phyloP scores from a whole-genome alignment of 2,329 filamentous ascomycete species.

The Epichloe typhina region DNA sequence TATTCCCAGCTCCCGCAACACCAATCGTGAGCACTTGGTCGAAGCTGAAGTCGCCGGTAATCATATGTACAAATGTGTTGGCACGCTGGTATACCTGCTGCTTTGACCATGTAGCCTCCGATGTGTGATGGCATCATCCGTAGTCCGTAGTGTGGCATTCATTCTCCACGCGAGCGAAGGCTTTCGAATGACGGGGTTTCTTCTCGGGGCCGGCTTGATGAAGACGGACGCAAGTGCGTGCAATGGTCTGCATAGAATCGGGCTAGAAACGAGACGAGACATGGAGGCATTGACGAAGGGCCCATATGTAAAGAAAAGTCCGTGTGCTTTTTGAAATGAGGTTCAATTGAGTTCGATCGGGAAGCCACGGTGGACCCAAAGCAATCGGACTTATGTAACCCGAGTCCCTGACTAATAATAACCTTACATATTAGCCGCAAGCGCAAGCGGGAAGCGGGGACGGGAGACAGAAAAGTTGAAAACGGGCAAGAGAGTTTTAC shows the following conservation, averaged over 20 bases:
- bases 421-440: background rate
- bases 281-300: background rate
- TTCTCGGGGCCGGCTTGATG: background rate
- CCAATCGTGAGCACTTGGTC: background rate
- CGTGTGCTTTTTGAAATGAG: background rate
- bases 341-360: slow-evolving; percentile 2
- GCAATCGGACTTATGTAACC: background rate
- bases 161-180: background rate
- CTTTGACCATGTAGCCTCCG: background rate
- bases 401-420: background rate
- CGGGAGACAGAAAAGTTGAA: background rate
- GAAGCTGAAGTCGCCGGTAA: background rate
- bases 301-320: background rate
- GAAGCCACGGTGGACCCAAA: slow-evolving; percentile 1
- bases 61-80: background rate
- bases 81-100: background rate
- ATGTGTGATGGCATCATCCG: background rate
- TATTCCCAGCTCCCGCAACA: background rate
- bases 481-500: slow-evolving; percentile 1
- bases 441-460: background rate
- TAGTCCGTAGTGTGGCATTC: background rate
- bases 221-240: background rate
- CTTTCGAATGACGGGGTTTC: background rate
- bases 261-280: background rate
- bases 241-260: background rate